phyloP scores from a whole-genome alignment of 192 early-diverging fungal genomes.

The Dissophora ornata region DNA sequence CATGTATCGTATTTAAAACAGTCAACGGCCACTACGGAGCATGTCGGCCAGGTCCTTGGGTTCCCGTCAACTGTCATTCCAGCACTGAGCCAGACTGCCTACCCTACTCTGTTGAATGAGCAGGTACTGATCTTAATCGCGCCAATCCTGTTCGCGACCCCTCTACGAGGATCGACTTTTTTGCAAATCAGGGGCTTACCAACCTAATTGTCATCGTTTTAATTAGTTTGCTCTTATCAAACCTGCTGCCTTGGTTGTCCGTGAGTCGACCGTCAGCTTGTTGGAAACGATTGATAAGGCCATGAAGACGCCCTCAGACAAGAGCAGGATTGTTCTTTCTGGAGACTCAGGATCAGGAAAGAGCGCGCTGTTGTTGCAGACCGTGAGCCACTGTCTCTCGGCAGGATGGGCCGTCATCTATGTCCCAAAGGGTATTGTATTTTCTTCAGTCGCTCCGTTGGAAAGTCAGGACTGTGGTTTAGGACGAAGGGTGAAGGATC shows the following conservation, averaged over 20 bases:
- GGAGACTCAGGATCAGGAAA: conserved; percentile 63
- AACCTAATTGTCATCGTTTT: too few species aligned
- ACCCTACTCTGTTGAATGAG: conserved; percentile 44
- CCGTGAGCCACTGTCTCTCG: conserved; percentile 56
- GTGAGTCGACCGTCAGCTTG: conserved; percentile 55
- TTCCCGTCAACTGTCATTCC: conserved; percentile 26
- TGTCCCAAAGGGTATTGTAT: conserved; percentile 54
- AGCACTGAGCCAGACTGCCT: conserved; percentile 38
- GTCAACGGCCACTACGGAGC: conserved; percentile 49
- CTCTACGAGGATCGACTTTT: too few species aligned
- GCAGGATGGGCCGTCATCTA: conserved; percentile 67
- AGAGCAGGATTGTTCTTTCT: conserved; percentile 54
- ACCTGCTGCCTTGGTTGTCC: conserved; percentile 54
- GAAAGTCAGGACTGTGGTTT: too few species aligned
- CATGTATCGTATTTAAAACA: not conserved
- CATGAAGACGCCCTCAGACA: conserved; percentile 34
- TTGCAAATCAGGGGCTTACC: too few species aligned
- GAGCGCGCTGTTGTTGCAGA: conserved; percentile 61
- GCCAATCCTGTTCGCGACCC: too few species aligned
- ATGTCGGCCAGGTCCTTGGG: conserved; percentile 45
- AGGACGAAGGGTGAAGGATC: too few species aligned
- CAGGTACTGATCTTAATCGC: too few species aligned
- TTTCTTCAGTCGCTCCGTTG: too few species aligned
- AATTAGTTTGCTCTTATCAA: conserved; percentile 58
- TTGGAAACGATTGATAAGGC: conserved; percentile 52